Conservation (phyloP, 1,284 basidiomycete species). For the Leccinum subrobustum region DNA sequence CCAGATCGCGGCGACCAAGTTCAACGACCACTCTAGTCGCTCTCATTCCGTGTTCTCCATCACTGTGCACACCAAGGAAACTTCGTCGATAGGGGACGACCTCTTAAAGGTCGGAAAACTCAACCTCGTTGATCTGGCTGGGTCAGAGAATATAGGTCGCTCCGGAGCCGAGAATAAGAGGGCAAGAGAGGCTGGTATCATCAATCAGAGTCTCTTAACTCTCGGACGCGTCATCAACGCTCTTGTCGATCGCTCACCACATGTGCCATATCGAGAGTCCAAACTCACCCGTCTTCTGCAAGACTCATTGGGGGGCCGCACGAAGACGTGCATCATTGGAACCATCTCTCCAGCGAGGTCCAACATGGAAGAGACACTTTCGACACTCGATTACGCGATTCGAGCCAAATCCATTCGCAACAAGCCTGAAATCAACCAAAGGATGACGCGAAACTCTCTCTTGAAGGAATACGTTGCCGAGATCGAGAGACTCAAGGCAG, state of each 20-base stretch:
- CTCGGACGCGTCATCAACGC: constrained; percentile 97
- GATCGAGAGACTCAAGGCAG: constrained; percentile 91
- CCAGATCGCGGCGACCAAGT: constrained; percentile 95
- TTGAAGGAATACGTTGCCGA: constrained; percentile 96
- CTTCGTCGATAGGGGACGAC: constrained; percentile 79
- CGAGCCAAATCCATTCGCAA: constrained; percentile 96
- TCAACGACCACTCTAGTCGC: constrained; percentile 96
- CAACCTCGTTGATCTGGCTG: constrained; percentile 96
- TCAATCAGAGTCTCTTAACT: constrained; percentile 96
- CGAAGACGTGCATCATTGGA: constrained; percentile 98
- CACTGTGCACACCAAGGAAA: constrained; percentile 91
- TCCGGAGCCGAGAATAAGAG: constrained; percentile 95
- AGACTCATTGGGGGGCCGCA: constrained; percentile 97
- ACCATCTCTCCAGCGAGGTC: constrained; percentile 90
- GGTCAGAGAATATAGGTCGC: constrained; percentile 96
- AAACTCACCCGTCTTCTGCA: constrained; percentile 97
- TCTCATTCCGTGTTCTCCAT: constrained; percentile 99
- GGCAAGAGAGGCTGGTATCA: constrained; percentile 97
- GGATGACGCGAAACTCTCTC: constrained; percentile 89
- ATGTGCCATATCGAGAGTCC: constrained; percentile 93
- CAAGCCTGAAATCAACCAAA: constrained; percentile 93
- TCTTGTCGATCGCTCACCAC: constrained; percentile 87
- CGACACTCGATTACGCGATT: constrained; percentile 96
- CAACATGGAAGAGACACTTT: constrained; percentile 97
- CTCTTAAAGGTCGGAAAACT: constrained; percentile 92